Evolutionary conservation across 1,139 yeast species (phyloP).

Genomic region (Blastobotrys indianensis): DNA sequence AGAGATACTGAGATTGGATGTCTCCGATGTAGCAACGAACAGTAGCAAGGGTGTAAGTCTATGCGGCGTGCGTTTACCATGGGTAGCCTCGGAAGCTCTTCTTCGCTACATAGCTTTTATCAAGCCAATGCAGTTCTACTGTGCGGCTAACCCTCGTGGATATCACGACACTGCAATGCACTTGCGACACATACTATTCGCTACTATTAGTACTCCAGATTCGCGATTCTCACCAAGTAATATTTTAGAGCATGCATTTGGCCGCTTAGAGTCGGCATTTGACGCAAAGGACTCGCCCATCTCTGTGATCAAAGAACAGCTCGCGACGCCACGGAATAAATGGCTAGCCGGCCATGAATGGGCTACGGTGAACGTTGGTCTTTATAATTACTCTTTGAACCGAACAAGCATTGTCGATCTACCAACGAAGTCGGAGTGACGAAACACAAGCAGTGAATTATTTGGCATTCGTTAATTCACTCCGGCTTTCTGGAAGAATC

Average conservation of each 20-base stretch:
- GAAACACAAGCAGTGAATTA: too few relatives aligned
- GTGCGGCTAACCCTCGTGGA: background rate
- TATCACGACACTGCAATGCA: background rate
- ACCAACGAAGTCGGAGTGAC: too few relatives aligned
- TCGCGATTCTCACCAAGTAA: background rate
- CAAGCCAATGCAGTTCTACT: conserved; percentile 2
- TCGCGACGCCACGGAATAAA: too few relatives aligned
- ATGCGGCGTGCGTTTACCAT: conserved; percentile 1
- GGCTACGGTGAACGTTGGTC: too few relatives aligned
- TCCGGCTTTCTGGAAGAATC: too few relatives aligned
- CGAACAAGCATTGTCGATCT: too few relatives aligned
- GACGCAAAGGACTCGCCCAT: background rate
- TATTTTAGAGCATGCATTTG: background rate
- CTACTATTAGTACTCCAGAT: background rate
- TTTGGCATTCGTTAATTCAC: too few relatives aligned
- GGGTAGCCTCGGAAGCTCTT: conserved; percentile 3
- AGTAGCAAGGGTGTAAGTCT: background rate
- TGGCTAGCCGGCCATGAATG: too few relatives aligned
- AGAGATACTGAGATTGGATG: background rate
- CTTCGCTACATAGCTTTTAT: conserved; percentile 3
- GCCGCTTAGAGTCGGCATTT: background rate
- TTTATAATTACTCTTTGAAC: too few relatives aligned
- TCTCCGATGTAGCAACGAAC: background rate
- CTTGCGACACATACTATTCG: background rate
- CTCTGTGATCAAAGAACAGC: background rate